A percentile compares a stretch with the other conserved stretches of the same genome.
These are phyloP conservation scores for Forsythia suspensa DNA, from an alignment of 257 asterid species.

Conservation along the genomic window DNA sequence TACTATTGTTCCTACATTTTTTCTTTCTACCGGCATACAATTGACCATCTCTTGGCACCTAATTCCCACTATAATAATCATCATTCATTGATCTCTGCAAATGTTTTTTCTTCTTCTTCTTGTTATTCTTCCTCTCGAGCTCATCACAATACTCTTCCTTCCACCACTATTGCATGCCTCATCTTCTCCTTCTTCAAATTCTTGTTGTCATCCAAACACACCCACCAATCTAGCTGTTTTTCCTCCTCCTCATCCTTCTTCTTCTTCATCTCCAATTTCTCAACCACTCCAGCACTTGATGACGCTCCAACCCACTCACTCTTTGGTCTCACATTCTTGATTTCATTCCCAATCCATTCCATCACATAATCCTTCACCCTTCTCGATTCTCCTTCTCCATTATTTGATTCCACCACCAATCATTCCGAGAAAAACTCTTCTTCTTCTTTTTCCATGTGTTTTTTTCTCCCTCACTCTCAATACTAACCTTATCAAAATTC, in stretches of 20 bases:
- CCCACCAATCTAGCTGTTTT: conserved; percentile 92
- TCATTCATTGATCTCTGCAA: conserved; percentile 50
- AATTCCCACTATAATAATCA: conserved; percentile 48
- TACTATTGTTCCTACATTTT: conserved; percentile 49
- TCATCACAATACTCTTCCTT: conserved; percentile 94
- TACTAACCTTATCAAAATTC: conserved; percentile 58
- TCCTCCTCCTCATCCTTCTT: too few species aligned
- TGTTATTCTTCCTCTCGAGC: conserved; percentile 80
- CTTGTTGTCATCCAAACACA: conserved; percentile 77
- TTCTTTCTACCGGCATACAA: conserved; percentile 43
- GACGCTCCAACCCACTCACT: conserved; percentile 72
- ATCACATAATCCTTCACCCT: conserved; percentile 81
- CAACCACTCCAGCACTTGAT: conserved; percentile 39
- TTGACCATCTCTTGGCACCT: conserved; percentile 71
- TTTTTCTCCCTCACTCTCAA: conserved; percentile 57
- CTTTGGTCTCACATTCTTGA: conserved; percentile 85
- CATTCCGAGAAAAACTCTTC: conserved; percentile 67
- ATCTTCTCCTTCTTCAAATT: conserved; percentile 72
- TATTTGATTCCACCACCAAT: conserved; percentile 99
- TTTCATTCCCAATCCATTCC: conserved; percentile 96
- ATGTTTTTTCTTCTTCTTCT: conserved; percentile 61
- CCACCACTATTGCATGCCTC: conserved; percentile 98
- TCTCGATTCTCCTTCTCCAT: conserved; percentile 48
- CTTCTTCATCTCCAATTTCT: conserved; percentile 58
- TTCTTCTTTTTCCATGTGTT: conserved; percentile 62